These are phyloP conservation scores for Trypanosoma cruzi DNA, from an alignment of 208 protist species.

Conservation along the genomic window DNA sequence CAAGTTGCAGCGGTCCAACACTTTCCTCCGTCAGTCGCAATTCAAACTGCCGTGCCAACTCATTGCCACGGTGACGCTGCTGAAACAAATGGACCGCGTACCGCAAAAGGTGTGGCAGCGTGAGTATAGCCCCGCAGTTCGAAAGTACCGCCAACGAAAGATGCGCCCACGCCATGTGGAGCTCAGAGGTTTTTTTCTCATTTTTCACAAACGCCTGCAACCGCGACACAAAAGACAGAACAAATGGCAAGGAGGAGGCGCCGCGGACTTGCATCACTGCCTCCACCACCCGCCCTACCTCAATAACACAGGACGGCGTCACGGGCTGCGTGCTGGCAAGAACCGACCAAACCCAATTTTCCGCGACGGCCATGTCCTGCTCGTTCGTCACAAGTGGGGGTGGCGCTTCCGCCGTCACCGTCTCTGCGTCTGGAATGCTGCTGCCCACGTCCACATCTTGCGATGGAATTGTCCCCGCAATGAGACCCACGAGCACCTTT, in stretches of 20 bases:
- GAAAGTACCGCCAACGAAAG: constrained; percentile 49
- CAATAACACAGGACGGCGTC: constrained; percentile 58
- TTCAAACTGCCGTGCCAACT: constrained; percentile 48
- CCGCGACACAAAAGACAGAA: constrained; percentile 41
- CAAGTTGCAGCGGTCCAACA: background rate
- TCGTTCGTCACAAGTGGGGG: constrained; percentile 40
- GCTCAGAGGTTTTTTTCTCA: constrained; percentile 10
- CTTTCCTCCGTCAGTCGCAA: constrained; percentile 12
- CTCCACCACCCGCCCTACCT: constrained; percentile 53
- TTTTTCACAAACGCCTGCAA: constrained; percentile 48
- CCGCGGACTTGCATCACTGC: constrained; percentile 60
- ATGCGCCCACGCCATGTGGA: constrained; percentile 65
- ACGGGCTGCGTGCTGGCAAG: constrained; percentile 22
- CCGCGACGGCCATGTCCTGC: constrained; percentile 48
- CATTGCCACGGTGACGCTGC: constrained; percentile 34
- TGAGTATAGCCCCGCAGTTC: constrained; percentile 43
- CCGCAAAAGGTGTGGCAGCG: constrained; percentile 40
- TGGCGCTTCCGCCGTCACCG: background rate
- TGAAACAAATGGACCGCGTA: constrained; percentile 58
- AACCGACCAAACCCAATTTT: constrained; percentile 55
- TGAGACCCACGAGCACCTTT: constrained; percentile 45
- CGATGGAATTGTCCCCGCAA: constrained; percentile 42
- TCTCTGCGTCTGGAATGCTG: background rate
- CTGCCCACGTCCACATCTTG: background rate
- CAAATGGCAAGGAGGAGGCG: constrained; percentile 48